Conservation (phyloP, 352 stramenopile genomes). For the Blastocystis sp. region DNA sequence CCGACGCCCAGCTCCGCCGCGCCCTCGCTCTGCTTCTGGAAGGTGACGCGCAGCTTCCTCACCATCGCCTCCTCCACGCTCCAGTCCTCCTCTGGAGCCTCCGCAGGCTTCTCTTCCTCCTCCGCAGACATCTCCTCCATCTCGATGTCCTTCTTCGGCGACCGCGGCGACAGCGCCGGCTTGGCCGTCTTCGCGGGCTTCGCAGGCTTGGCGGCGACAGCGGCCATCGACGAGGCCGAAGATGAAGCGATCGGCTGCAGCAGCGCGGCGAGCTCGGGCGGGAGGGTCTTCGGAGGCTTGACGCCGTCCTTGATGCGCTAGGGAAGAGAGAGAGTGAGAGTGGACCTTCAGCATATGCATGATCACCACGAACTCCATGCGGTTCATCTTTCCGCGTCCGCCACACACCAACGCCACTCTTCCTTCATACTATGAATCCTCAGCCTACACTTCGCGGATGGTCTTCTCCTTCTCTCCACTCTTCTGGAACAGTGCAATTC, state of each 20-base stretch:
- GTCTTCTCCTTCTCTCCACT: neutral
- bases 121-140: neutral
- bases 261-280: neutral
- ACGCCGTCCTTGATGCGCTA: neutral
- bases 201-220: neutral
- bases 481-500: neutral
- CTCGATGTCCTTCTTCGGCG: neutral
- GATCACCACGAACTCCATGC: constrained; percentile 15
- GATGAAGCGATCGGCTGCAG: neutral
- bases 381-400: neutral
- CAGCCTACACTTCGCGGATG: neutral
- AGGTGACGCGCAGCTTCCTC: neutral
- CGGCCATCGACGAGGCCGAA: no score
- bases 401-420: neutral
- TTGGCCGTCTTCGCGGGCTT: neutral
- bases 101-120: neutral
- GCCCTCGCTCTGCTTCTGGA: constrained; percentile 20
- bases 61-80: neutral
- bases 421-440: neutral
- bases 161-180: neutral
- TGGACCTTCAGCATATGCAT: constrained; percentile 2
- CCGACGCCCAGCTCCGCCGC: neutral
- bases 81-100: constrained; percentile 54
- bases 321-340: neutral
- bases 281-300: neutral